These are phyloP conservation scores for Hanseniaspora lachancei DNA, from an alignment of 805 yeast species.

Conservation along the genomic window DNA sequence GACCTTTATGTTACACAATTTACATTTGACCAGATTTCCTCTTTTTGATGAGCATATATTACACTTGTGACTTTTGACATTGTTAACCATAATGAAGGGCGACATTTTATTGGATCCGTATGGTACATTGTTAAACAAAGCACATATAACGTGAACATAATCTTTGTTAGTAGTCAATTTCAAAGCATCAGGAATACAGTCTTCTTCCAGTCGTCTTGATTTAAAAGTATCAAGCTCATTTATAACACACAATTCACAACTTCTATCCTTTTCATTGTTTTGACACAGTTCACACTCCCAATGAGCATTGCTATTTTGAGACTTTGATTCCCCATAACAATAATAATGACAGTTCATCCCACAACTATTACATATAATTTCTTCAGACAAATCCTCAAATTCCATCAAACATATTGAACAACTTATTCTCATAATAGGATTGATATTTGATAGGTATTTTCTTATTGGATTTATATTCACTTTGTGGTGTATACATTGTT, in stretches of 20 bases:
- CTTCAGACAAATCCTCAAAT: slow-evolving; percentile 14
- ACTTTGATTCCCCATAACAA: slow-evolving; percentile 45
- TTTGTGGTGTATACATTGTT: neutral
- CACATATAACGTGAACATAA: slow-evolving; percentile 73
- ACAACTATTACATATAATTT: slow-evolving; percentile 45
- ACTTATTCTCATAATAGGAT: slow-evolving; percentile 19
- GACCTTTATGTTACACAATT: slow-evolving; percentile 14
- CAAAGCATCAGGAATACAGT: slow-evolving; percentile 46
- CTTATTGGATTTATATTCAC: slow-evolving; percentile 1
- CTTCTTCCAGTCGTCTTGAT: slow-evolving; percentile 31
- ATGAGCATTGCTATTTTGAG: slow-evolving; percentile 23
- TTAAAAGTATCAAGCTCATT: slow-evolving; percentile 38
- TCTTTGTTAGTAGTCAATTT: slow-evolving; percentile 50
- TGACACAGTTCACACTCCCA: slow-evolving; percentile 79
- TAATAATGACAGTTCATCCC: slow-evolving; percentile 54
- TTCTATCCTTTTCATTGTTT: slow-evolving; percentile 49
- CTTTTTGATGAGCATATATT: slow-evolving; percentile 33
- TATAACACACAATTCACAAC: slow-evolving; percentile 54
- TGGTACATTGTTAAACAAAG: slow-evolving; percentile 36
- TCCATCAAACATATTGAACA: slow-evolving; percentile 47
- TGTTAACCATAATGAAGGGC: slow-evolving; percentile 26
- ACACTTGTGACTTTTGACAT: slow-evolving; percentile 25
- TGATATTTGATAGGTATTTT: neutral
- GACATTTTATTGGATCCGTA: slow-evolving; percentile 32
- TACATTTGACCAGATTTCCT: slow-evolving; percentile 32